Evolutionary conservation across 2,329 filamentous ascomycete genomes (phyloP).

Genomic region (Beauveria sp.): DNA sequence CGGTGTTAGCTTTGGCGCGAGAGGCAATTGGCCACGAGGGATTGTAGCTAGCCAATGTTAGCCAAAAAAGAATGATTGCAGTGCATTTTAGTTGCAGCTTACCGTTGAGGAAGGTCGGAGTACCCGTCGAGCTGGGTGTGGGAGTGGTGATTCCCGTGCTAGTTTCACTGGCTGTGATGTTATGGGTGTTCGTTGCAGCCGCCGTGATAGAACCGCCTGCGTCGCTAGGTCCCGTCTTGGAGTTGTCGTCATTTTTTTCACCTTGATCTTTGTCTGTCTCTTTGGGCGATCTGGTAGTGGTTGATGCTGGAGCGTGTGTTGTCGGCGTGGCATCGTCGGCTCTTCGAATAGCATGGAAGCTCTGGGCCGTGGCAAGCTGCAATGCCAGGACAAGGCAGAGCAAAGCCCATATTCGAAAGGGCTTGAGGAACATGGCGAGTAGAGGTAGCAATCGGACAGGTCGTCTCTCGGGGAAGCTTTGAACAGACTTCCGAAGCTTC

Average conservation of each 20-base stretch:
- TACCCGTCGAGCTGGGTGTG: slow-evolving; percentile 18
- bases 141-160: slow-evolving; percentile 9
- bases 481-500: not conserved
- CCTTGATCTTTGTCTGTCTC: slow-evolving; percentile 11
- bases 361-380: slow-evolving; percentile 29
- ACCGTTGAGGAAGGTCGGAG: slow-evolving; percentile 29
- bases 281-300: slow-evolving; percentile 15
- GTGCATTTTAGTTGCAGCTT: slow-evolving; percentile 10
- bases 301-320: slow-evolving; percentile 11
- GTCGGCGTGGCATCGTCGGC: slow-evolving; percentile 18
- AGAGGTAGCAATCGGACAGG: not conserved
- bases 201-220: not conserved
- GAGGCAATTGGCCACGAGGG: slow-evolving; percentile 52
- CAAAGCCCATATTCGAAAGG: slow-evolving; percentile 28
- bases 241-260: not conserved
- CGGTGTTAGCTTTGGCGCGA: slow-evolving; percentile 69
- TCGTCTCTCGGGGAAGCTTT: slow-evolving; percentile 3
- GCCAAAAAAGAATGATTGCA: not conserved
- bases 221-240: not conserved
- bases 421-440: slow-evolving; percentile 27
- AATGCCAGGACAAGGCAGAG: slow-evolving; percentile 32
- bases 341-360: slow-evolving; percentile 24
- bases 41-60: slow-evolving; percentile 32
- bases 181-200: not conserved
- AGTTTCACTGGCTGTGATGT: slow-evolving; percentile 7